Evolutionary conservation across 2,329 filamentous ascomycete species (phyloP).

Genomic region (Colletotrichum horii): DNA sequence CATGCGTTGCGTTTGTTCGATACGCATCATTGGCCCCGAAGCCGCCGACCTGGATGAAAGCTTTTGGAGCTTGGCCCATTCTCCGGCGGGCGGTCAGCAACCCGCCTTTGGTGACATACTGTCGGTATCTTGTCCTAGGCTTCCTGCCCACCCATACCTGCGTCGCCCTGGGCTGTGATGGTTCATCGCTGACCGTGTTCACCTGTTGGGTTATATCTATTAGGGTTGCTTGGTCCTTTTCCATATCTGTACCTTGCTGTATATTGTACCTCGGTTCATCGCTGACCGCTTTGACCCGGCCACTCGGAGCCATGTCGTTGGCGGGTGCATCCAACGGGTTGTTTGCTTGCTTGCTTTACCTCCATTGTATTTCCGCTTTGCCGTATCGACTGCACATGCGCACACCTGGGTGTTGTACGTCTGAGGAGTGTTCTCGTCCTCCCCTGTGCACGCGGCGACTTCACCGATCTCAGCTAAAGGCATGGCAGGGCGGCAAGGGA

Average conservation of each 20-base stretch:
- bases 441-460: background rate
- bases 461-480: background rate
- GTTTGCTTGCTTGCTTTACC: background rate
- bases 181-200: background rate
- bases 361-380: background rate
- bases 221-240: no score
- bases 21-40: slow-evolving; percentile 2
- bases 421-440: background rate
- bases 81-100: background rate
- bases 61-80: background rate
- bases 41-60: background rate
- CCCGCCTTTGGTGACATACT: background rate
- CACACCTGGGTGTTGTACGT: background rate
- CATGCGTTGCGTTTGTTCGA: slow-evolving; percentile 4
- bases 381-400: background rate
- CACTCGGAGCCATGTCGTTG: background rate
- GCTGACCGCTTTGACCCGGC: background rate
- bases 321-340: background rate
- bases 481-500: slow-evolving; percentile 2
- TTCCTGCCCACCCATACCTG: background rate
- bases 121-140: background rate
- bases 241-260: no score
- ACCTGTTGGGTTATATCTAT: no score
- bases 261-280: no score
- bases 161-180: background rate